Base-by-base conservation (phyloP, 2,329 filamentous ascomycete genomes). In the Fonsecaea pedrosoi region DNA sequence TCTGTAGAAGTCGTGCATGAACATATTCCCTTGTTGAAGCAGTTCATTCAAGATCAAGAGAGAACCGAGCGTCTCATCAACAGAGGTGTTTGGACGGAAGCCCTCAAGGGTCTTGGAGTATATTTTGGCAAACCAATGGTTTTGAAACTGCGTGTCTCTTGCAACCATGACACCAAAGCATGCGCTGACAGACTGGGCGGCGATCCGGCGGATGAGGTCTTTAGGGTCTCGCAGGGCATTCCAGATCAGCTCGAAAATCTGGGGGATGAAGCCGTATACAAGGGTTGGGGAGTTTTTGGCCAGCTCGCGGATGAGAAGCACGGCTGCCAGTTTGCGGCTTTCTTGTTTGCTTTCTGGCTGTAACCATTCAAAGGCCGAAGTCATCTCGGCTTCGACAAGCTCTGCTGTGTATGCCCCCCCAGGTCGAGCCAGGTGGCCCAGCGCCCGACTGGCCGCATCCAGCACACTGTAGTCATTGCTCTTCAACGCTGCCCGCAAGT, bases 231-330 rank as follows among this genome's bases (percentile, higher is more conserved):
- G 87, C 65, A 99, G 84, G 34, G 94, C 94, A 60, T 96, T 91
- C 95, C 95, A 98, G 70, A 99, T 92, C 77, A 96, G 90, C 73
- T 97, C 93, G 75, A 99, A 93, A 59, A 99, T 92, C 76, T 95
- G 90, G n/a, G 91, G 89, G 59, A 98, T 94, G 80, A 96, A 98
- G 70, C 91, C 89, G 79, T 97, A 99, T 82, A 99, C 93, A 64
- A 99, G 85, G 0, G 95, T 99, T 3, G 94, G 94, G 2, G 94
- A 96, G 77, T 95, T 96, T 73, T 92, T 89, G 6, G 94, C 93
- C 66, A 99, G 85, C 77, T 99, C 95, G 66, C 94, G 88, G 62
- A 99, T 86, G 37, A 97, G 90, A 30, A 99, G 86, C 7, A 97
- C 94, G 18, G 95, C 94, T 66, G 94, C 94, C 77, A 98, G 97